Evolutionary conservation across 1,139 yeast genomes (phyloP).

Genomic region (Scheffersomyces cryptocercus): DNA sequence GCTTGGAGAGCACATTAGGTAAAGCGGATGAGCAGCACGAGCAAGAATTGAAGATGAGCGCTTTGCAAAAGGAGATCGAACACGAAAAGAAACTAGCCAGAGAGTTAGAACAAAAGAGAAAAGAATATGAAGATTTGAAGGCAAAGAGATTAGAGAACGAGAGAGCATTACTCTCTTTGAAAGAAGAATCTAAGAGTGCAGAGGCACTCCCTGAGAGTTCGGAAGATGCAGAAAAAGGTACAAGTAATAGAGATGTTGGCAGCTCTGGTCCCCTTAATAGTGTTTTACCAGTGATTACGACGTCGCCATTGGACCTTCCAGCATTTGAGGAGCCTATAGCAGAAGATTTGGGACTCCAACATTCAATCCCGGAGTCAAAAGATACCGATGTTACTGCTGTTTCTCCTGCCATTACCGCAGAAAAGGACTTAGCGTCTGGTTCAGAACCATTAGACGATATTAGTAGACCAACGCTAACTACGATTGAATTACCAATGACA

Average conservation of each 20-base stretch:
- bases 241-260: background rate
- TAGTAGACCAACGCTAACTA: too few relatives aligned
- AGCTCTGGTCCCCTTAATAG: background rate
- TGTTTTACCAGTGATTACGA: background rate
- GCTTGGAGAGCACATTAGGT: constrained; percentile 13
- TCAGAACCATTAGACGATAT: too few relatives aligned
- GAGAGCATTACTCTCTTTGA: constrained; percentile 9
- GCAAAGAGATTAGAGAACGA: constrained; percentile 22
- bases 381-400: constrained; percentile 4
- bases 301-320: background rate
- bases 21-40: constrained; percentile 12
- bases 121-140: constrained; percentile 21
- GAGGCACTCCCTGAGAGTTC: background rate
- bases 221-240: constrained; percentile 1
- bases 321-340: too few relatives aligned
- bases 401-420: background rate
- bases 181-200: background rate
- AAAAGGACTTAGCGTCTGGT: too few relatives aligned
- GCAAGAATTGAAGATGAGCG: constrained; percentile 21
- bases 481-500: too few relatives aligned
- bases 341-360: too few relatives aligned
- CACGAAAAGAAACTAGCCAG: constrained; percentile 32
- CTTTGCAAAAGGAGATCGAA: constrained; percentile 21
- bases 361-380: background rate
- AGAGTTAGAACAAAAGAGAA: constrained; percentile 20